Conservation (phyloP, 2,329 filamentous ascomycete genomes). For the Fusarium pseudonygamai region DNA sequence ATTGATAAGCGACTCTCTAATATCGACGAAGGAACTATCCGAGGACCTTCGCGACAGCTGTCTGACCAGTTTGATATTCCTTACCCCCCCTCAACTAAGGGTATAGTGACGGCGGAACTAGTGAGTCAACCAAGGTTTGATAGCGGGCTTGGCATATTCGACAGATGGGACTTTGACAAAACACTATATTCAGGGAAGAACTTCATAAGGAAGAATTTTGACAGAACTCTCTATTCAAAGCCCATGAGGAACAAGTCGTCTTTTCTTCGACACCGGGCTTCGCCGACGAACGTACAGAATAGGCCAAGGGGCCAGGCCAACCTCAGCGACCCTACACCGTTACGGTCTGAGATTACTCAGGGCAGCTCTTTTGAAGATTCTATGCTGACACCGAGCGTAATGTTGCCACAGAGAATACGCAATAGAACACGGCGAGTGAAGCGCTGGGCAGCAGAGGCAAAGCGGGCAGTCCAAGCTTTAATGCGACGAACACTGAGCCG, state of each 20-base stretch:
- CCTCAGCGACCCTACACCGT: constrained; percentile 3
- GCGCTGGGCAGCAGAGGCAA: constrained; percentile 49
- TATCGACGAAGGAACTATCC: constrained; percentile 15
- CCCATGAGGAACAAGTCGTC: constrained; percentile 46
- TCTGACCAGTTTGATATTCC: constrained; percentile 51
- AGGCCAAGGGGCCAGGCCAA: constrained; percentile 16
- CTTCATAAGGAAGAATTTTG: neutral
- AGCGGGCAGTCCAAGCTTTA: constrained; percentile 46
- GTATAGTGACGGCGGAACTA: constrained; percentile 10
- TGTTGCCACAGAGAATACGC: constrained; percentile 18
- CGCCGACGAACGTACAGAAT: constrained; percentile 7
- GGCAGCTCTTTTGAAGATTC: constrained; percentile 14
- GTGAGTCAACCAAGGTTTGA: constrained; percentile 12
- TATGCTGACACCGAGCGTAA: neutral
- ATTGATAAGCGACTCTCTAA: constrained; percentile 4
- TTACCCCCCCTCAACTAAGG: constrained; percentile 42
- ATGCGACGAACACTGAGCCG: constrained; percentile 48
- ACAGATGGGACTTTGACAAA: neutral
- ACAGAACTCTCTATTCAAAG: neutral
- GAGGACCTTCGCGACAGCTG: constrained; percentile 30
- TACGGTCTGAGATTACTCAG: neutral
- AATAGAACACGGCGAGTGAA: constrained; percentile 43
- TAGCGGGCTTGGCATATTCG: neutral
- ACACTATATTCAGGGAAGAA: neutral
- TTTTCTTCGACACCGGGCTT: constrained; percentile 41